Percentiles rank a stretch among this genome's conserved stretches.
Evolutionary conservation across 1,284 basidiomycete genomes (phyloP).

Genomic region (Inonotus hispidus): DNA sequence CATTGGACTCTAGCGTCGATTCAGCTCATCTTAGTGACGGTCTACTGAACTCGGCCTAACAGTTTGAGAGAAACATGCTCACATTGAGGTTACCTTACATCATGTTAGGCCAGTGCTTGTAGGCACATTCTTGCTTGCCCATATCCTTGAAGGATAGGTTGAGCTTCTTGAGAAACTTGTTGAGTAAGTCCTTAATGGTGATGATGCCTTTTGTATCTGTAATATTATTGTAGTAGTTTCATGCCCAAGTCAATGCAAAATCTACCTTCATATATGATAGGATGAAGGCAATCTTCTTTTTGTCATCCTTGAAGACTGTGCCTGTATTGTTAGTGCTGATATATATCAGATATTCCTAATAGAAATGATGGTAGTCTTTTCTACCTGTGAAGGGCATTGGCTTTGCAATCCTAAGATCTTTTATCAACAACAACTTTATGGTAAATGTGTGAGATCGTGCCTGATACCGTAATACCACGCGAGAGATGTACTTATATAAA

Average conservation of each 20-base stretch:
- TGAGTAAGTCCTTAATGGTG: not conserved
- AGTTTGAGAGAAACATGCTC: not conserved
- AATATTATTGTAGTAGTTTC: not conserved
- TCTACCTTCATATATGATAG: not conserved
- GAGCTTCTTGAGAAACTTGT: not conserved
- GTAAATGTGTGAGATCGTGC: too few relatives aligned
- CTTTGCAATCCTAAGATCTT: not conserved
- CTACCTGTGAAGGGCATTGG: not conserved
- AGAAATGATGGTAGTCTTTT: not conserved
- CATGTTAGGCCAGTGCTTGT: not conserved
- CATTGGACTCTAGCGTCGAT: too few relatives aligned
- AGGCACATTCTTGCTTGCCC: not conserved
- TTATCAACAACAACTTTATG: too few relatives aligned
- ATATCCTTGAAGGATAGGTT: not conserved
- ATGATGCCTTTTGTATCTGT: not conserved
- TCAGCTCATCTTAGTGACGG: too few relatives aligned
- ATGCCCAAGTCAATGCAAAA: not conserved
- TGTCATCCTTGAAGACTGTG: not conserved
- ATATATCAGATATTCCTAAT: not conserved
- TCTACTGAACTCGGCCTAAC: too few relatives aligned
- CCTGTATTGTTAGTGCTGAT: not conserved
- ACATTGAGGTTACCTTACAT: not conserved
- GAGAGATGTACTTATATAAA: too few relatives aligned
- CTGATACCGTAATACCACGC: too few relatives aligned
- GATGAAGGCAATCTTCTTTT: not conserved